These are phyloP conservation scores for Scutellaria baicalensis DNA, from an alignment of 257 asterid species.

Conservation along the genomic window DNA sequence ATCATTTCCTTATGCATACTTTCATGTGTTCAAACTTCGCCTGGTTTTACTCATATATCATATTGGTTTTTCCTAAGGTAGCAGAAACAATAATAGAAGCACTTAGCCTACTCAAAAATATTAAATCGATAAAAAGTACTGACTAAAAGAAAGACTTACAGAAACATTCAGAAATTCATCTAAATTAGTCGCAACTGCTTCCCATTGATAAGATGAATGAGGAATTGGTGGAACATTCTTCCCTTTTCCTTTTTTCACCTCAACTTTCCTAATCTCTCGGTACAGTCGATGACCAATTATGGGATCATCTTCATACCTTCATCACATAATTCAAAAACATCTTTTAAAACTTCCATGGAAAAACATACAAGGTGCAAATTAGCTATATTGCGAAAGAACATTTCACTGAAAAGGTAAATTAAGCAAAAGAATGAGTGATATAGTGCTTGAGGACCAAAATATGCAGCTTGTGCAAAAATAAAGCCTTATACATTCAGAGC, in stretches of 20 bases:
- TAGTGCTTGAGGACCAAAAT: conserved; percentile 2
- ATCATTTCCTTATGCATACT: not conserved
- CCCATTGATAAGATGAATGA: conserved; percentile 86
- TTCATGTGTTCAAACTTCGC: not conserved
- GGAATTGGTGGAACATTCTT: conserved; percentile 64
- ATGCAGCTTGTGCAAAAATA: not conserved
- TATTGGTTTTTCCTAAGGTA: not conserved
- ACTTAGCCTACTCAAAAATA: not conserved
- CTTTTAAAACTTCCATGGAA: not conserved
- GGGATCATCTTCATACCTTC: conserved; percentile 95
- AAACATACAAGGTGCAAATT: not conserved
- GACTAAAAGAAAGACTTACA: conserved; percentile 47
- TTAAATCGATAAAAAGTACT: not conserved
- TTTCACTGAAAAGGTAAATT: not conserved
- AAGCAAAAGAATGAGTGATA: not conserved
- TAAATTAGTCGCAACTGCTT: conserved; percentile 84
- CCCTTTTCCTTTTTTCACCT: conserved; percentile 91
- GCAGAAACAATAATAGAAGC: not conserved
- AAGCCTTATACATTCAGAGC: not conserved
- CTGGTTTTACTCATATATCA: not conserved
- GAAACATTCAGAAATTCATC: conserved; percentile 85
- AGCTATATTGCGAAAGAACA: not conserved
- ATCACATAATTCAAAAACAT: conserved; percentile 9
- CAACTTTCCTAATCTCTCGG: conserved; percentile 81
- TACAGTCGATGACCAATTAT: conserved; percentile 80